Evolutionary conservation across 140 eudicot species (phyloP), one percentile per base, ranked within the genome.

Genomic region (Flaveria floridana): DNA sequence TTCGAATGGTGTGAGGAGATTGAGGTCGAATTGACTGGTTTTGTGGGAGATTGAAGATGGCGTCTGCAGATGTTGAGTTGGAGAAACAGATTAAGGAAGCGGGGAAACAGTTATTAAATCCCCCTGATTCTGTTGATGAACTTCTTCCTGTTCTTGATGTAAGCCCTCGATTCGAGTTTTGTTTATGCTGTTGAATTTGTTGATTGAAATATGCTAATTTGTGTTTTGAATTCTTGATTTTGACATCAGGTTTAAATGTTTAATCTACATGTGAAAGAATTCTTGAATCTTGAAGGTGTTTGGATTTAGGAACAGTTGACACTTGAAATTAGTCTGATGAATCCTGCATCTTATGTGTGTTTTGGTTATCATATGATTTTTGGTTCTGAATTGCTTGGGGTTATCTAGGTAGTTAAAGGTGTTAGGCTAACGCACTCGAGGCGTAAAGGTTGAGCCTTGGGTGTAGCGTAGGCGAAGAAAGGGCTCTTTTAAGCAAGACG

Each of bases 141-240:
- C 87, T 93, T 41, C 89, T 93, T 7, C 63, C 86, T 51, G 73
- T 88, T 72, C 97, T 93, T 65, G 96, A 90, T 70, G 98, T 93
- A 81, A 86, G 96, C 70, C 61, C 76, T 25, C 7, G 7, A 30
- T 77, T 62, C 50, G 7, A 62, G 12, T 39, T 52, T 58, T 57
- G 72, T 7, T 52, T 5, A 0, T 4, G 41, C 1, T 4, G 41
- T 34, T 6, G 41, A 6, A 3, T 21, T 64, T 18, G 10, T 58
- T 73, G 10, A 50, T 18, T 68, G 18, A 39, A 57, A 34, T 72
- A 20, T 12, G n/a, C 7, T 66, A 66, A 13, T 39, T 63, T 3
- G 46, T 11, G 7, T 63, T 12, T 28, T 23, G 3, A 14, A 61
- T 26, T 61, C n/a, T 61, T 2, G 28, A 25, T 0, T 61, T 63